Evolutionary conservation across 345 rosid genomes (phyloP), one percentile per base, ranked within the genome.

Genomic region (Eucalyptus sp.): DNA sequence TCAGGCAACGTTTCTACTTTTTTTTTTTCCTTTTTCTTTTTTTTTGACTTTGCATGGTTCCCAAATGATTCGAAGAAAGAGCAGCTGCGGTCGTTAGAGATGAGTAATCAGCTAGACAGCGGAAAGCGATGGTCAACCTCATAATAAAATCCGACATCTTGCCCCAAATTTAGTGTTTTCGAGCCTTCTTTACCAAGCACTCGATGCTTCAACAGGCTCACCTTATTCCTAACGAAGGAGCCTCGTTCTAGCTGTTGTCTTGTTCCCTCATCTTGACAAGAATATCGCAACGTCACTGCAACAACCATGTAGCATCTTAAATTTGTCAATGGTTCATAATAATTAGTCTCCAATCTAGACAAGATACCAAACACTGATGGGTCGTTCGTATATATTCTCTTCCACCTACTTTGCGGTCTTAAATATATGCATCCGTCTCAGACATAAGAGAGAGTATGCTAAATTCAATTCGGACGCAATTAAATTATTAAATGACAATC

Each of bases 51-150:
- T 71, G 25, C 46, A 43, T 17, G 7, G 25, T 71, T 18, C 25
- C 44, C 13, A 33, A 37, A 71, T 2, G 46, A 33, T 71, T 71
- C 46, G 12, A 33, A 37, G 81, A 33, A 33, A 71, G 46, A 76
- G 48, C 48, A 37, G 83, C 15, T 10, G 83, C 25, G 27, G 83
- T 76, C 83, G 83, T 37, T 76, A 37, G 83, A 76, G 83, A 37
- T 76, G 83, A 76, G 27, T 37, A 85, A 85, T 50, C 56, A 17
- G 3, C 86, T 31, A 15, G 25, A 27, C 86, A 14, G 37, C 24
- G 86, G 31, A 22, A 79, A 88, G 66, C 6, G 41, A 85, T 24
- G 44, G 90, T 92, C 86, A 83, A 58, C 64, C 87, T 89, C n/a
- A 43, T 66, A 33, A 37, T 56, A 80, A 25, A 84, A 76, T 76